Evolutionary conservation across 2,329 filamentous ascomycete genomes (phyloP).

Genomic region (Talaromyces sp.): DNA sequence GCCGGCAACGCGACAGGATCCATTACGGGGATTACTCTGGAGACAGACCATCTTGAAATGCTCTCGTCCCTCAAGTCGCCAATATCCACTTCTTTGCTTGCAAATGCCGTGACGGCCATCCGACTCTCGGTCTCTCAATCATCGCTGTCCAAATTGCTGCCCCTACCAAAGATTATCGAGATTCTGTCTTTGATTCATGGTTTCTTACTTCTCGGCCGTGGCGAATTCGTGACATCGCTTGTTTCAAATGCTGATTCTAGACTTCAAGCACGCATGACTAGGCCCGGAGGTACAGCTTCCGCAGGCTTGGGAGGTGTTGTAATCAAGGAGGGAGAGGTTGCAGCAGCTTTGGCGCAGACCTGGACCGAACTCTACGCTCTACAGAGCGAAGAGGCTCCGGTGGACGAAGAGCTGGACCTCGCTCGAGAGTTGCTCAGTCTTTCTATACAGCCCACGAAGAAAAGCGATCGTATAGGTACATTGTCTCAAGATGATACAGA

Average conservation of each 20-base stretch:
- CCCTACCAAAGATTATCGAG: constrained; percentile 70
- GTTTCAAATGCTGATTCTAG: constrained; percentile 81
- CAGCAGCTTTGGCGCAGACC: constrained; percentile 68
- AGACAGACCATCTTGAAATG: constrained; percentile 47
- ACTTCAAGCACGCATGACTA: constrained; percentile 67
- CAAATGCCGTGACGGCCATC: constrained; percentile 69
- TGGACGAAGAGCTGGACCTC: constrained; percentile 72
- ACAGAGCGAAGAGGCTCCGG: constrained; percentile 70
- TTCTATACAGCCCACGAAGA: constrained; percentile 41
- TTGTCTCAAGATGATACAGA: constrained; percentile 22
- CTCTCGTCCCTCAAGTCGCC: constrained; percentile 69
- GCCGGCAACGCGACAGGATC: constrained; percentile 29
- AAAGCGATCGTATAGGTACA: constrained; percentile 29
- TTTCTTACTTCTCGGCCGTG: constrained; percentile 81
- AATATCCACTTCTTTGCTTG: constrained; percentile 66
- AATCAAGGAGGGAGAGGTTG: constrained; percentile 83
- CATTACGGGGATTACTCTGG: constrained; percentile 60
- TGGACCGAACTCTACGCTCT: constrained; percentile 77
- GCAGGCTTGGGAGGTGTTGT: constrained; percentile 57
- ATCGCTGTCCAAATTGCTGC: constrained; percentile 75
- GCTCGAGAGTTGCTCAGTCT: constrained; percentile 74
- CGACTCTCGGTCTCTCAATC: constrained; percentile 78
- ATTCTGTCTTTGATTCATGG: constrained; percentile 73
- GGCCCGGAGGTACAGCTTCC: constrained; percentile 46
- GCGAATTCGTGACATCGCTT: constrained; percentile 85